These are phyloP conservation scores for Candida michaelii DNA, from an alignment of 805 yeast genomes.

Conservation along the genomic window DNA sequence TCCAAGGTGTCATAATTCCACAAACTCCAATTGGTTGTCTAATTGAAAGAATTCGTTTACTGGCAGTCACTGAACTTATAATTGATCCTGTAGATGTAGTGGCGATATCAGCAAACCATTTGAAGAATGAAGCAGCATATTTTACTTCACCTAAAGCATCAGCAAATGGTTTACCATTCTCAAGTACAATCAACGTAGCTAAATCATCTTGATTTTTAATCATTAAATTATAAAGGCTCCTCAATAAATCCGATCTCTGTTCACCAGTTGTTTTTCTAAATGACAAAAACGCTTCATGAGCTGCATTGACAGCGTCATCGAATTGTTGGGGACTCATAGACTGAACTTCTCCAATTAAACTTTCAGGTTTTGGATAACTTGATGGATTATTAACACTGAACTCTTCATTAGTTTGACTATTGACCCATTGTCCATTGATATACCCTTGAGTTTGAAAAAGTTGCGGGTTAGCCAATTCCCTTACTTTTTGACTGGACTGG, in stretches of 20 bases:
- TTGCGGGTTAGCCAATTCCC: constrained; percentile 12
- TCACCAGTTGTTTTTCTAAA: constrained; percentile 58
- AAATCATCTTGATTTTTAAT: constrained; percentile 61
- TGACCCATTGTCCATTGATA: constrained; percentile 75
- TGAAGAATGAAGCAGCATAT: constrained; percentile 74
- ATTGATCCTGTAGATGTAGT: constrained; percentile 69
- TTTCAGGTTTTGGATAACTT: constrained; percentile 33
- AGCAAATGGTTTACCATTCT: constrained; percentile 71
- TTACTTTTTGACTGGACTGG: constrained; percentile 9
- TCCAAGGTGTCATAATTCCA: constrained; percentile 82
- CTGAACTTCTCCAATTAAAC: constrained; percentile 52
- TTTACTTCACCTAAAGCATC: constrained; percentile 73
- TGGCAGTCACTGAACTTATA: constrained; percentile 52
- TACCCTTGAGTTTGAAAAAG: constrained; percentile 49
- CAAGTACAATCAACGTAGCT: constrained; percentile 62
- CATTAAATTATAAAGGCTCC: constrained; percentile 53
- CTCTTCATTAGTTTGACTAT: constrained; percentile 37
- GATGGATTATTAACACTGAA: constrained; percentile 83
- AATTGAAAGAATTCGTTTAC: constrained; percentile 53
- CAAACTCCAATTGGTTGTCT: constrained; percentile 82
- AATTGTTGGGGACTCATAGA: constrained; percentile 51
- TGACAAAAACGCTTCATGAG: constrained; percentile 50
- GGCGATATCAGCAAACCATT: constrained; percentile 88
- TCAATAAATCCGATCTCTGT: constrained; percentile 52
- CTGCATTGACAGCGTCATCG: constrained; percentile 53